Percentiles rank a stretch among this genome's conserved stretches.
Evolutionary conservation across 2,329 filamentous ascomycete genomes (phyloP).

Genomic region (Paraconiothyrium sp.): DNA sequence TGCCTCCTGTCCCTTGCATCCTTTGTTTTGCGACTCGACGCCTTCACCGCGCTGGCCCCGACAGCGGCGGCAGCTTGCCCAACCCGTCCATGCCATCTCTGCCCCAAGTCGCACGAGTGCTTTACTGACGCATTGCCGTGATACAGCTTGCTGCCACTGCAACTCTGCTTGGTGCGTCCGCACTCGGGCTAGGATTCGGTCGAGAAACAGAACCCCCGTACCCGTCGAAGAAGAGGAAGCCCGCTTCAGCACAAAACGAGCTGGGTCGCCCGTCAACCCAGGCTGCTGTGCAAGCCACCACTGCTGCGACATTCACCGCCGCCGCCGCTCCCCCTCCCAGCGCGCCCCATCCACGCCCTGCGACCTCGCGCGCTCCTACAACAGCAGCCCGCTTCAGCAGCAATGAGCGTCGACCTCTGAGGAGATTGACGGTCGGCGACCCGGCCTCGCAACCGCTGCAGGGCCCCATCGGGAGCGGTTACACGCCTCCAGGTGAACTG

Average conservation of each 20-base stretch:
- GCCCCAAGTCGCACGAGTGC: slow-evolving; percentile 36
- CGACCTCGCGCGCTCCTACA: slow-evolving; percentile 38
- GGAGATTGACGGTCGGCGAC: slow-evolving; percentile 46
- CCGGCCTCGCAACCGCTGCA: slow-evolving; percentile 29
- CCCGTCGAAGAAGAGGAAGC: slow-evolving; percentile 51
- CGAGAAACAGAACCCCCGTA: slow-evolving; percentile 56
- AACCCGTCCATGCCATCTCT: slow-evolving; percentile 35
- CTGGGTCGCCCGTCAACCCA: slow-evolving; percentile 39
- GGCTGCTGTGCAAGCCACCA: slow-evolving; percentile 39
- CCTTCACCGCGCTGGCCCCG: slow-evolving; percentile 30
- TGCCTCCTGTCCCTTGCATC: slow-evolving; percentile 18
- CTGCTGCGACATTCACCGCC: slow-evolving; percentile 26
- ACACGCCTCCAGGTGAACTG: slow-evolving; percentile 30
- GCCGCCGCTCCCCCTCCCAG: slow-evolving; percentile 34
- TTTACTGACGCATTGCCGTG: slow-evolving; percentile 49
- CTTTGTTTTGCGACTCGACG: slow-evolving; percentile 40
- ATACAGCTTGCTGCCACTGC: slow-evolving; percentile 70
- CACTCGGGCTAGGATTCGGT: slow-evolving; percentile 66
- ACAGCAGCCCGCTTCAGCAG: slow-evolving; percentile 36
- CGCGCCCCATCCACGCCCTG: slow-evolving; percentile 33
- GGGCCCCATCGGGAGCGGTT: slow-evolving; percentile 30
- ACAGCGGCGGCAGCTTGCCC: slow-evolving; percentile 37
- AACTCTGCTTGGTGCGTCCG: slow-evolving; percentile 67
- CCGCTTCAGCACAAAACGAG: slow-evolving; percentile 43
- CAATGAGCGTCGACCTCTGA: slow-evolving; percentile 44